Conservation (phyloP, 495 filamentous ascomycete species). For the Penicillium dipodomyicola region DNA sequence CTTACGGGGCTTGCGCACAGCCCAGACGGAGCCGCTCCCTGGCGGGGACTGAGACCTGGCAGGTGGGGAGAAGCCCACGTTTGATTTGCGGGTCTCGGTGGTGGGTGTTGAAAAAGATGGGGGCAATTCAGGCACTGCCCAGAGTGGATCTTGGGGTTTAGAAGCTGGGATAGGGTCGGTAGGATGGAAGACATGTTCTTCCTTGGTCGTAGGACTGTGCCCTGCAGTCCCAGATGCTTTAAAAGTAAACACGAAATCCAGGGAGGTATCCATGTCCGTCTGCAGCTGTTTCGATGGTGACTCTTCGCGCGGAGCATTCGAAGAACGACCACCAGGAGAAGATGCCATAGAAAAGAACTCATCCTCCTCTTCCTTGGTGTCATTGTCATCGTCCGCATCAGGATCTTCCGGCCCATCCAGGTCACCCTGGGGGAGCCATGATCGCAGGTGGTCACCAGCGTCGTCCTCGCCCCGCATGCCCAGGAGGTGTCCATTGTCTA, state of each 20-base stretch:
- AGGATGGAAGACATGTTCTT: background rate
- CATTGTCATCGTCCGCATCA: conserved; percentile 1
- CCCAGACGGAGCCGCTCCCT: conserved; percentile 41
- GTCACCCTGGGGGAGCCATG: conserved; percentile 21
- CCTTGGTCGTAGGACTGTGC: conserved; percentile 5
- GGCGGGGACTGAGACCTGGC: conserved; percentile 36
- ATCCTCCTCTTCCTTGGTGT: conserved; percentile 13
- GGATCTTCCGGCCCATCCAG: conserved; percentile 8
- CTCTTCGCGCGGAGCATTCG: background rate
- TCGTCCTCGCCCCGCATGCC: conserved; percentile 55
- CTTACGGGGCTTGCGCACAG: conserved; percentile 27
- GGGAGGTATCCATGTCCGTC: conserved; percentile 24
- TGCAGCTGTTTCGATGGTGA: conserved; percentile 5
- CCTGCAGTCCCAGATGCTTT: conserved; percentile 6
- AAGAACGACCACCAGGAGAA: background rate
- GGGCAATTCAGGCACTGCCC: conserved; percentile 44
- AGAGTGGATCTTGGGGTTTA: conserved; percentile 23
- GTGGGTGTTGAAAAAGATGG: conserved; percentile 37
- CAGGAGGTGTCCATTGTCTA: conserved; percentile 81
- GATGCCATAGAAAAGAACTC: background rate
- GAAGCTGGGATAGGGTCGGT: conserved; percentile 8
- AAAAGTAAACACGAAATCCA: conserved; percentile 24
- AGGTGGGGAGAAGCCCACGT: conserved; percentile 14
- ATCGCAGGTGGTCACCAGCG: conserved; percentile 27
- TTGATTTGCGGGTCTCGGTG: conserved; percentile 19